Percentiles rank a stretch among this genome's conserved stretches.
Evolutionary conservation across 78 protist genomes (phyloP).

Genomic region (Dictyostelium firmibasis): DNA sequence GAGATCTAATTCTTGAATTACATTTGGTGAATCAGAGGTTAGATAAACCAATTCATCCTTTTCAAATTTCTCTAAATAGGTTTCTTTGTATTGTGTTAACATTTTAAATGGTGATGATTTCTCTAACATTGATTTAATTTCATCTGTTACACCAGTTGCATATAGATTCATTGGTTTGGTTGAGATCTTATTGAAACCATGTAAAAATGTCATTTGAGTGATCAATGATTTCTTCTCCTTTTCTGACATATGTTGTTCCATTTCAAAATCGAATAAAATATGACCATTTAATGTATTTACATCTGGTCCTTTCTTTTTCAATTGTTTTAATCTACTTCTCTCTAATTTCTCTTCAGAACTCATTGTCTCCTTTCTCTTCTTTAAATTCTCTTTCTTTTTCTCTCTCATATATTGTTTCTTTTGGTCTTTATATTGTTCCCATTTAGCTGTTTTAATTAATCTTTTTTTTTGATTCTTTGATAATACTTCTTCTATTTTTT

Average conservation of each 20-base stretch:
- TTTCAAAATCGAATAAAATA: constrained; percentile 35
- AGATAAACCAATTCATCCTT: constrained; percentile 47
- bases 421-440: constrained; percentile 45
- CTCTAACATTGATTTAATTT: background rate
- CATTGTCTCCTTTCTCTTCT: constrained; percentile 35
- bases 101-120: constrained; percentile 14
- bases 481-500: background rate
- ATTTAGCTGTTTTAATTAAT: constrained; percentile 30
- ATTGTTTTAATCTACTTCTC: background rate
- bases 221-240: constrained; percentile 18
- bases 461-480: constrained; percentile 54
- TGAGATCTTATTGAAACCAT: constrained; percentile 20
- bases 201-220: constrained; percentile 46
- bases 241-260: background rate
- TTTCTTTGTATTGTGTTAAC: background rate
- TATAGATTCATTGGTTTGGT: constrained; percentile 24
- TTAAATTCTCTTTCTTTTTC: constrained; percentile 33
- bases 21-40: constrained; percentile 74
- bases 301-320: constrained; percentile 32
- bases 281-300: background rate
- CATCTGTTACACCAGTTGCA: background rate
- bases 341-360: constrained; percentile 18
- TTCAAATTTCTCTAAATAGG: constrained; percentile 27
- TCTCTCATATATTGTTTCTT: constrained; percentile 27
- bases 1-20: constrained; percentile 56